Conservation (phyloP, 2,329 filamentous ascomycete genomes). For the Fusarium denticulatum region DNA sequence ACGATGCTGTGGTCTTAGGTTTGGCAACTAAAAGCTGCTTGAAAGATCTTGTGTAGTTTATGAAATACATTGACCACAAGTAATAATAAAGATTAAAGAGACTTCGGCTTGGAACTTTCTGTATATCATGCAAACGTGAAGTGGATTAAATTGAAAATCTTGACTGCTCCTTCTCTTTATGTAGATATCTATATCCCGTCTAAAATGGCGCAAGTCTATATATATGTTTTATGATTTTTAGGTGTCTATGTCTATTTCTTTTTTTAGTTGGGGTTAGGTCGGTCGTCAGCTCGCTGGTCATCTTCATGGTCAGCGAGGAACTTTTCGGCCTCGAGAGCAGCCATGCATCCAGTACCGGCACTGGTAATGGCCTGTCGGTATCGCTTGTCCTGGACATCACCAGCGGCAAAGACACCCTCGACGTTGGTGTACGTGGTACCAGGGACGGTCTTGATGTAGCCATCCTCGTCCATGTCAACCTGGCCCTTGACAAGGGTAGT, state of each 20-base stretch:
- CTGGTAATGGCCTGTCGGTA: constrained; percentile 98
- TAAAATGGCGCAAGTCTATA: constrained; percentile 38
- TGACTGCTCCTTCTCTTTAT: constrained; percentile 26
- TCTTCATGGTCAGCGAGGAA: constrained; percentile 80
- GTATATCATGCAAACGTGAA: constrained; percentile 1
- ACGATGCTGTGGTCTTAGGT: constrained; percentile 25
- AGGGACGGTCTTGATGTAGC: constrained; percentile 89
- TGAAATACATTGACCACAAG: background rate
- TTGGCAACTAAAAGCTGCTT: constrained; percentile 15
- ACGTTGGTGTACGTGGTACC: constrained; percentile 90
- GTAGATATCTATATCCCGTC: constrained; percentile 34
- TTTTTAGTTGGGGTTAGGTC: constrained; percentile 26
- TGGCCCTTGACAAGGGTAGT: constrained; percentile 91
- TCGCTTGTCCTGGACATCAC: constrained; percentile 98
- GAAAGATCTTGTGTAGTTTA: background rate
- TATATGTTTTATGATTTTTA: constrained; percentile 31
- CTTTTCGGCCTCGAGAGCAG: constrained; percentile 95
- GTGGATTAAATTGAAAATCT: constrained; percentile 23
- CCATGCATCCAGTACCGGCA: constrained; percentile 94
- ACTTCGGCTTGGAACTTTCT: background rate
- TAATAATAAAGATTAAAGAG: constrained; percentile 20
- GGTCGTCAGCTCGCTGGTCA: constrained; percentile 24
- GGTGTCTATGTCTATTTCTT: background rate
- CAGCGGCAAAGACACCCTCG: constrained; percentile 93
- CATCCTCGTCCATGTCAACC: constrained; percentile 86